Base-by-base conservation (phyloP, 1,139 yeast genomes). In the Waltiozyma sp. region DNA sequence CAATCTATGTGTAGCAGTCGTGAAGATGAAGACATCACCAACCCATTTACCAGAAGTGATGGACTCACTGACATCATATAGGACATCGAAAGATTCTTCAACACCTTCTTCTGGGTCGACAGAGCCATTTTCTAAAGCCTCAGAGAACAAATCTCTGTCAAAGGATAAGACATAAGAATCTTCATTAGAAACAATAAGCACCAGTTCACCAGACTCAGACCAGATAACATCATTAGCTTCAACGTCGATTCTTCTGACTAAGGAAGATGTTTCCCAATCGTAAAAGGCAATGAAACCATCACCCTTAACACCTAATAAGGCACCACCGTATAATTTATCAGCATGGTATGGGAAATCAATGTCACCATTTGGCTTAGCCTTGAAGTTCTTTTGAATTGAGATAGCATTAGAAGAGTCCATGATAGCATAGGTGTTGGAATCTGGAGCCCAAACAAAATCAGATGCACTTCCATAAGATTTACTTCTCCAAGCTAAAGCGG, bases 401-500 rank as follows among this genome's bases (percentile, higher is more conserved):
- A 91, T 83, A 28, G 74, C 66, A 45, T 82, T 72, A 36, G 72
- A 66, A 23, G 80, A 70, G 58, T 84, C 93, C 53, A 91, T 75
- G 43, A 88, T 76, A 28, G 96, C 98, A 65, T 77, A 91, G 50
- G 80, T 72, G 56, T 86, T 83, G 19, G 94, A 80, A 63, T 91
- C 97, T 51, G 82, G 85, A 38, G 94, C 81, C 99, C 99, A 91
- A 38, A 79, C 95, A 63, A 93, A 88, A 59, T 88, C 96, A 46
- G 79, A 68, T 15, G 95, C 96, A 46, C 78, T 74, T 50, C 97
- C 98, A 62, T 86, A 91, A 41, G 89, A 75, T 66, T 88, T 91
- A 54, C 93, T 88, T 68, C 98, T 79, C 98, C 98, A 91, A 2
- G 97, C 97, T 57, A 93, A 75, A 1, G 98, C 93, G 8, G 97